phyloP scores from a whole-genome alignment of 164 flowering plant species.

The Vitis vinifera region ASM3070453v1 NC_081808.1:20491001-20491500 shows the following conservation, averaged over 20 bases:
- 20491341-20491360: slow-evolving; percentile 86
- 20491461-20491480: slow-evolving; percentile 92
- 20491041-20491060: too few species aligned
- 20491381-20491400: slow-evolving; percentile 99
- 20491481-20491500: slow-evolving; percentile 83
- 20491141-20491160: too few species aligned
- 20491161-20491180: too few species aligned
- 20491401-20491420: slow-evolving; percentile 79
- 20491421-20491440: slow-evolving; percentile 85
- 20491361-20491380: slow-evolving; percentile 99
- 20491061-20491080: too few species aligned
- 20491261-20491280: slow-evolving; percentile 73
- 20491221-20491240: too few species aligned
- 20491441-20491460: slow-evolving; percentile 98
- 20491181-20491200: background rate
- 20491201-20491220: background rate
- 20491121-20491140: too few species aligned
- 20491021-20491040: too few species aligned
- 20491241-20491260: slow-evolving; percentile 44
- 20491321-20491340: slow-evolving; percentile 96
- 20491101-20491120: too few species aligned
- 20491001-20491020: too few species aligned
- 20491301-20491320: slow-evolving; percentile 98
- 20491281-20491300: slow-evolving; percentile 92
- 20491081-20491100: too few species aligned